These are phyloP conservation scores for Macadamia tetraphylla DNA, from an alignment of 164 flowering plant species.

Conservation along the genomic window DNA sequence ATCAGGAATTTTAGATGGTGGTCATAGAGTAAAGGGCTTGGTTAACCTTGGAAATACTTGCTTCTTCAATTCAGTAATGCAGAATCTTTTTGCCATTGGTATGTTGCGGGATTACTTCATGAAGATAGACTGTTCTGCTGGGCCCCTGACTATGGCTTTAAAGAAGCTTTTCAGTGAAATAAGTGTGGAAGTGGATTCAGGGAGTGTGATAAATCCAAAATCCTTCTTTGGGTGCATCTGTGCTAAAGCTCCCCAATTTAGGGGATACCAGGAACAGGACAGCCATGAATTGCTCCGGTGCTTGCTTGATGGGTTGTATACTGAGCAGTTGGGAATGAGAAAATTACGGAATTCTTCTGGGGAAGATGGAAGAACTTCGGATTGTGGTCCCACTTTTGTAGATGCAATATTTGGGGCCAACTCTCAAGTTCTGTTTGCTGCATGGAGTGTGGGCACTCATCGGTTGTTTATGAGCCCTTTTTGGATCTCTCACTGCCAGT, in stretches of 20 bases:
- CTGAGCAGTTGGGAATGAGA: slow-evolving; percentile 53
- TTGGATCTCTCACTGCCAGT: slow-evolving; percentile 88
- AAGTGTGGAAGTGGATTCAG: slow-evolving; percentile 32
- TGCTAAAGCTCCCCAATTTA: slow-evolving; percentile 85
- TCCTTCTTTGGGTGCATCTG: slow-evolving; percentile 66
- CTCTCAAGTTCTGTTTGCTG: slow-evolving; percentile 84
- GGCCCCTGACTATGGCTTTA: slow-evolving; percentile 60
- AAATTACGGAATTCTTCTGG: slow-evolving; percentile 24
- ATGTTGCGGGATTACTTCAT: slow-evolving; percentile 47
- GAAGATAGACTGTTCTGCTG: slow-evolving; percentile 38
- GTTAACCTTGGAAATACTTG: slow-evolving; percentile 87
- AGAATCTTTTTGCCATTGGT: slow-evolving; percentile 72
- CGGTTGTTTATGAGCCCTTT: slow-evolving; percentile 83
- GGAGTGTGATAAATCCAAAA: slow-evolving; percentile 60
- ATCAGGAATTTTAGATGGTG: slow-evolving; percentile 22
- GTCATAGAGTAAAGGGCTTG: slow-evolving; percentile 62
- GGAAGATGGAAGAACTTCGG: slow-evolving; percentile 25
- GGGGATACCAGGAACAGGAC: slow-evolving; percentile 91
- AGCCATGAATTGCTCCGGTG: slow-evolving; percentile 92
- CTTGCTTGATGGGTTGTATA: slow-evolving; percentile 71
- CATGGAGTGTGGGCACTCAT: slow-evolving; percentile 74
- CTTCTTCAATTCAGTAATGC: slow-evolving; percentile 86
- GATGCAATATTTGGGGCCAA: slow-evolving; percentile 81
- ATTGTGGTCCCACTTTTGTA: slow-evolving; percentile 43
- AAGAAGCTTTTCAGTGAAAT: slow-evolving; percentile 73